Evolutionary conservation across 768 basidiomycete species (phyloP), one percentile per base, ranked within the genome.

Genomic region (Collybiopsis luxurians): DNA sequence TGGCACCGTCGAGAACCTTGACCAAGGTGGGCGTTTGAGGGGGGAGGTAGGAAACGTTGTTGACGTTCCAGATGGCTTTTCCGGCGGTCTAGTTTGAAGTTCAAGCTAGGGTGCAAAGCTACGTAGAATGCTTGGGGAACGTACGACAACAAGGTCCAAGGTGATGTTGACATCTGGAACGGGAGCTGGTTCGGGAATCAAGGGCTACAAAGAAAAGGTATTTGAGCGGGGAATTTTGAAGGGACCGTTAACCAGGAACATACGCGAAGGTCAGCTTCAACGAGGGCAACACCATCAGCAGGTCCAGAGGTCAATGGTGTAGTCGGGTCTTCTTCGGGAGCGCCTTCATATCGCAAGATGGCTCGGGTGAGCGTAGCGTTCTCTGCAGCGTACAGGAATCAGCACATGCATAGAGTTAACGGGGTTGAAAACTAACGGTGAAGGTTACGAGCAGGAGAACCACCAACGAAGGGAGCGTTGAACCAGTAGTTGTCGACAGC

Each of bases 401-500:
- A 34, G 13, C 13, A 5, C 31, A 13, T 6, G 31, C 6, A 6
- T 13, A 34, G 31, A 13, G 31, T 5, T 6, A 34, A 34, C 6
- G 31, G 31, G 6, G 13, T 6, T 34, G 31, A 34, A 34, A 34
- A 34, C 31, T 34, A 5, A 34, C 31, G 31, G 13, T 34, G 31
- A 71, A 73, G 10, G n/a, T n/a, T 30, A 56, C 60, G 9, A 58
- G 57, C 2, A 64, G 17, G 13, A 51, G 59, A 12, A 56, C 42
- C 1, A 53, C 23, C 45, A 43, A 51, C 69, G 1, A 75, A 70
- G n/a, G 67, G 31, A 4, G 67, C 64, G 24, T 65, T 68, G 36
- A 76, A 60, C 68, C 77, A 78, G 61, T 79, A 80, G 62, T 77
- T 78, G 11, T 51, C 63, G 9, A 76, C 61, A 0, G 62, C 43